Percentiles rank a stretch among this genome's conserved stretches.
These are phyloP conservation scores for Chrysanthemum lavandulifolium DNA, from an alignment of 129 eudicot genomes.

Conservation along the genomic window DNA sequence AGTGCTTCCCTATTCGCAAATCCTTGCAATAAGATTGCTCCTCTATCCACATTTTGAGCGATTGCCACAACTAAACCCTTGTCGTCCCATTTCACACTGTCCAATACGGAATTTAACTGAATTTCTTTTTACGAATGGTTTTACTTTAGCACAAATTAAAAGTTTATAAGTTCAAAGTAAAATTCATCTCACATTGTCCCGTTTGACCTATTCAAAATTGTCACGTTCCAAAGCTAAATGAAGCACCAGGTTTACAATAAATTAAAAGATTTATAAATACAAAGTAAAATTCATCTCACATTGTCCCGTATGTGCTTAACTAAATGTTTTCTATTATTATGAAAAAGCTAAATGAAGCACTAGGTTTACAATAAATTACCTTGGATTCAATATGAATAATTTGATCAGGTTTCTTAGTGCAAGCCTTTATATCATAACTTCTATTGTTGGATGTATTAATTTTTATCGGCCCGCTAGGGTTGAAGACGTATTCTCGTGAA, in stretches of 20 bases:
- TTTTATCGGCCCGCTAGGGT: conserved; percentile 8
- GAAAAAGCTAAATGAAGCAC: not conserved
- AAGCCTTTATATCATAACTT: not conserved
- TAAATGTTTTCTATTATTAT: not conserved
- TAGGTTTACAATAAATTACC: conserved; percentile 16
- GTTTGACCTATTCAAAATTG: not conserved
- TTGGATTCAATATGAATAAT: conserved; percentile 27
- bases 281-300: no score
- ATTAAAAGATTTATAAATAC: no score
- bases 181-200: not conserved
- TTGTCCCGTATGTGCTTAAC: not conserved
- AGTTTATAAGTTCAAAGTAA: not conserved
- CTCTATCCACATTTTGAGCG: conserved; percentile 92
- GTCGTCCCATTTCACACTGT: conserved; percentile 96
- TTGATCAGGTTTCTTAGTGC: conserved; percentile 22
- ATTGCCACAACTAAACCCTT: conserved; percentile 98
- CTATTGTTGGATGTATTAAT: not conserved
- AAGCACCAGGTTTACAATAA: not conserved
- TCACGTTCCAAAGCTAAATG: not conserved
- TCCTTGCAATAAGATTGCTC: conserved; percentile 91
- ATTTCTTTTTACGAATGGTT: conserved; percentile 22
- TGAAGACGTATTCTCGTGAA: conserved; percentile 32
- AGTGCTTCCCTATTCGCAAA: conserved; percentile 81
- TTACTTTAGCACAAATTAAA: conserved; percentile 18
- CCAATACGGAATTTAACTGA: conserved; percentile 68